phyloP scores from a whole-genome alignment of 352 stramenopile species.

The Phytopythium kandeliae region DNA sequence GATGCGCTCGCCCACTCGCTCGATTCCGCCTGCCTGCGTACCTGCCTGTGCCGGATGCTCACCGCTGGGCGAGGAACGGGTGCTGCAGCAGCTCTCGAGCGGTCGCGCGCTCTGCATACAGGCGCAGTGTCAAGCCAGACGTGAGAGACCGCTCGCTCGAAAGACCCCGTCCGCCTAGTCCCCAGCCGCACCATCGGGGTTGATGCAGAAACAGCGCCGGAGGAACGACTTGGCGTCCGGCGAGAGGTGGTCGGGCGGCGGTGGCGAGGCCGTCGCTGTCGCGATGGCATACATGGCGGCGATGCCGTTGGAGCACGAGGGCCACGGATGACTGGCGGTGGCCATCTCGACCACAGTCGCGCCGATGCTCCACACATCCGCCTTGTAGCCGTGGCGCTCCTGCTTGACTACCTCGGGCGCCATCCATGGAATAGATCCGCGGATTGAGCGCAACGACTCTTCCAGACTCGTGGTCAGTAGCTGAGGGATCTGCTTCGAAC shows the following conservation, averaged over 20 bases:
- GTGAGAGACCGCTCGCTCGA: too few relatives aligned
- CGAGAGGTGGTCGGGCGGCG: slow-evolving; percentile 47
- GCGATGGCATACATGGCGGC: slow-evolving; percentile 69
- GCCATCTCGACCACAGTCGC: slow-evolving; percentile 81
- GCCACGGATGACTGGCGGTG: slow-evolving; percentile 67
- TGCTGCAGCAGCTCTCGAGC: slow-evolving; percentile 52
- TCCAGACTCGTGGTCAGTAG: slow-evolving; percentile 79
- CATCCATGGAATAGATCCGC: slow-evolving; percentile 86
- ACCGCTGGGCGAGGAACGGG: slow-evolving; percentile 35
- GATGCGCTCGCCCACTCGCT: too few relatives aligned
- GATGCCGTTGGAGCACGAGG: slow-evolving; percentile 46
- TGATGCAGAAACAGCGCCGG: slow-evolving; percentile 58
- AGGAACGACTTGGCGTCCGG: slow-evolving; percentile 50
- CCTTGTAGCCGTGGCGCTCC: slow-evolving; percentile 67
- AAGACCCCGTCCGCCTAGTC: too few relatives aligned
- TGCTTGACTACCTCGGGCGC: slow-evolving; percentile 72
- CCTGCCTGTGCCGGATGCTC: too few relatives aligned
- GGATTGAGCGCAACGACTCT: slow-evolving; percentile 74
- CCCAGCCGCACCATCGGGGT: slow-evolving; percentile 43
- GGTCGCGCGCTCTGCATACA: slow-evolving; percentile 61
- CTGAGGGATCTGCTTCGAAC: slow-evolving; percentile 81
- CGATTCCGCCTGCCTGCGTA: too few relatives aligned
- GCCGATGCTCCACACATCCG: slow-evolving; percentile 79
- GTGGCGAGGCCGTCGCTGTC: slow-evolving; percentile 42
- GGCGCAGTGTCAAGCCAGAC: background rate